Percentiles rank a stretch among this genome's conserved stretches.
phyloP scores from a whole-genome alignment of 768 basidiomycete species.

The Psilocybe subaeruginosa region DNA sequence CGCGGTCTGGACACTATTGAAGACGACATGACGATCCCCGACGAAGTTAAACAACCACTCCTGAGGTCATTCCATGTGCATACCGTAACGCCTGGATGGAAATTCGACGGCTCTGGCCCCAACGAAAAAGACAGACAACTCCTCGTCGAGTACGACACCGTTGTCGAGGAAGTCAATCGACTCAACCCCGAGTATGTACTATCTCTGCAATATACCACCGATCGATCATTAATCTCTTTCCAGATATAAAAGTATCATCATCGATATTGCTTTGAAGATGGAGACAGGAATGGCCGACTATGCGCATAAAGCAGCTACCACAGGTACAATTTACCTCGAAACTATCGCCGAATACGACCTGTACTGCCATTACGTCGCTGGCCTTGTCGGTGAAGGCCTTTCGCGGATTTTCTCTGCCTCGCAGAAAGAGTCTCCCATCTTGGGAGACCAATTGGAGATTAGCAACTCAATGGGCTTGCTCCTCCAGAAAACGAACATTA shows the following conservation, averaged over 20 bases:
- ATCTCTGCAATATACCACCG: neutral
- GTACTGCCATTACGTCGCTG: constrained; percentile 98
- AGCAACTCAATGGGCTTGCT: constrained; percentile 95
- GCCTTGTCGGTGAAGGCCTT: constrained; percentile 95
- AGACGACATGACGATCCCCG: constrained; percentile 96
- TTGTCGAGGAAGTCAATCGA: constrained; percentile 79
- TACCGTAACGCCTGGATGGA: constrained; percentile 85
- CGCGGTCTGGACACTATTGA: constrained; percentile 97
- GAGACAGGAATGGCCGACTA: constrained; percentile 95
- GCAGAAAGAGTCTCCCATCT: constrained; percentile 74
- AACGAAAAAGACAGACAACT: constrained; percentile 88
- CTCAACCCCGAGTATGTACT: constrained; percentile 63
- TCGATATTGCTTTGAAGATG: constrained; percentile 88
- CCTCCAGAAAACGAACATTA: constrained; percentile 98
- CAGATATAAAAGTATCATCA: constrained; percentile 79
- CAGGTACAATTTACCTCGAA: constrained; percentile 69
- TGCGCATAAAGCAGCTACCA: constrained; percentile 78
- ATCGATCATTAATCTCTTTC: neutral
- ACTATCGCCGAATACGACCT: constrained; percentile 89
- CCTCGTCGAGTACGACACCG: constrained; percentile 78
- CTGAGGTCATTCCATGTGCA: constrained; percentile 82
- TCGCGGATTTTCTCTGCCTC: constrained; percentile 88
- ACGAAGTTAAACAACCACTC: constrained; percentile 83
- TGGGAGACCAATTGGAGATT: constrained; percentile 82
- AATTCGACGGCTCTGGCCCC: constrained; percentile 78